These are phyloP conservation scores for Passalora sequoiae DNA, from an alignment of 2,329 filamentous ascomycete genomes.

Conservation along the genomic window DNA sequence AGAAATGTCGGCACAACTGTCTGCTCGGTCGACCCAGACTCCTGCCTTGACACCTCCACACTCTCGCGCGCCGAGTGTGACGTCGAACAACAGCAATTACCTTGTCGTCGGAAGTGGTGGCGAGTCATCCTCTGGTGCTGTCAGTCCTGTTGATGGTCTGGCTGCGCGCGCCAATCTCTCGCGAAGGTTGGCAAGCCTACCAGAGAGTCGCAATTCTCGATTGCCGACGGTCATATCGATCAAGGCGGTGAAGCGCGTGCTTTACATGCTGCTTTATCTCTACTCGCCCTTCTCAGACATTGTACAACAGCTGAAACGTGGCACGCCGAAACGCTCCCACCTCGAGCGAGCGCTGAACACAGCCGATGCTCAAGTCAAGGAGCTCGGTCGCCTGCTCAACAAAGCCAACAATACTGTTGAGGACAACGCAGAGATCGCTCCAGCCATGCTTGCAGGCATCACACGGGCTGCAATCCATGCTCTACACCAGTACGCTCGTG, in stretches of 20 bases:
- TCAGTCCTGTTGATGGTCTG: constrained; percentile 31
- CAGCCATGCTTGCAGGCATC: constrained; percentile 39
- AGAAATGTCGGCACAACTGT: constrained; percentile 23
- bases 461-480: constrained; percentile 44
- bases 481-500: constrained; percentile 47
- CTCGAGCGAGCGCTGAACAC: constrained; percentile 54
- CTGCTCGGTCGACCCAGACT: constrained; percentile 35
- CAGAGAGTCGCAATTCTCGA: constrained; percentile 26
- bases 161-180: constrained; percentile 18
- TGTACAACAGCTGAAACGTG: constrained; percentile 41
- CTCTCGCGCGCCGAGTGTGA: constrained; percentile 29
- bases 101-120: constrained; percentile 25
- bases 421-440: constrained; percentile 43
- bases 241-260: constrained; percentile 27
- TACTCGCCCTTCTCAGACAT: constrained; percentile 26
- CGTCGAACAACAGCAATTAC: constrained; percentile 26
- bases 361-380: constrained; percentile 52
- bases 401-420: constrained; percentile 43
- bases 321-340: constrained; percentile 40
- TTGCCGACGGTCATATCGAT: constrained; percentile 21
- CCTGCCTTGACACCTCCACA: constrained; percentile 38
- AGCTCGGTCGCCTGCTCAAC: constrained; percentile 47
- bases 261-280: constrained; percentile 28
- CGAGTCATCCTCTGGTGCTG: constrained; percentile 30
- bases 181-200: constrained; percentile 24